Evolutionary conservation across 2,329 filamentous ascomycete species (phyloP), one percentile per base, ranked within the genome.

Genomic region (Talaromyces sp.): DNA sequence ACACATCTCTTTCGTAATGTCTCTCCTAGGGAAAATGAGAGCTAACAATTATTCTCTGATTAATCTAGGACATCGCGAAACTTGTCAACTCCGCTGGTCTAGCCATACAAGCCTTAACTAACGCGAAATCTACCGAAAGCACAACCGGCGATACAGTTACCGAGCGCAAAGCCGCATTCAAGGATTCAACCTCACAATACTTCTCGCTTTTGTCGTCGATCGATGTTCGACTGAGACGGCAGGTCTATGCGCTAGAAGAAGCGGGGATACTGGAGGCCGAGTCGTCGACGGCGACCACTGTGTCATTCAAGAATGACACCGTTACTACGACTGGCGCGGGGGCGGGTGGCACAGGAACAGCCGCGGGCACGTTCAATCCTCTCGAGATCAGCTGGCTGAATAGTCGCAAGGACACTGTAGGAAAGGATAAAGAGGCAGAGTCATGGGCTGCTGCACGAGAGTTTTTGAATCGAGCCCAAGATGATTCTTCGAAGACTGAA

Each of bases 301-400:
- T 72, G 0, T 66, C 65, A 27, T 66, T 66, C 45, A 63, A 62
- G n/a, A 54, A 56, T 13, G 65, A 66, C 11, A 35, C 57, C 10
- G 13, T 19, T 14, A 16, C 64, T 27, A 62, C 54, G 13, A 22
- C 61, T 27, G 57, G 27, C 10, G 37, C 39, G 4, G 54, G 50
- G 6, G 74, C 68, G 1, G 71, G 70, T 45, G 67, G 68, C 14
- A 70, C 68, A 22, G 65, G 69, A 43, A 67, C 67, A 22, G 62
- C 66, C 56, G 69, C 69, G 6, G 70, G 63, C 11, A 75, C 78
- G 70, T 86, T 69, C 79, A 87, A 74, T 82, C 87, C 45, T 80
- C 82, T 97, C 62, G 93, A 97, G 74, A 89, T 96, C 14, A 93
- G 93, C 37, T 94, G 91, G 87, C 79, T 98, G 71, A 98, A 97